These are phyloP conservation scores for Cladosporium sp. DNA, from an alignment of 2,329 filamentous ascomycete genomes.

Conservation along the genomic window DNA sequence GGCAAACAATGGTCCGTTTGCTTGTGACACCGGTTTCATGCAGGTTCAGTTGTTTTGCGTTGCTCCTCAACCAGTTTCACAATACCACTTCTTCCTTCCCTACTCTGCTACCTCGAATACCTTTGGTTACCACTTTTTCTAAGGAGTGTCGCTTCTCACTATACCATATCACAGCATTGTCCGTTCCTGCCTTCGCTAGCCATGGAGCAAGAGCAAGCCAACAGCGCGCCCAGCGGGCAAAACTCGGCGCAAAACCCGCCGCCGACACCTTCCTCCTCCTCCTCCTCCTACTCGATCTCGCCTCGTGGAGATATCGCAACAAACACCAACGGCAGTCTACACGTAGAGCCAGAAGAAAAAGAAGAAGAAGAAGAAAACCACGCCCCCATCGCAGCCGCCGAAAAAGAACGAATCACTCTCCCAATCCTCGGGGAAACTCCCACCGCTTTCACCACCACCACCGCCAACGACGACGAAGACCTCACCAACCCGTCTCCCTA, in stretches of 20 bases:
- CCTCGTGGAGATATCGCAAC: background rate
- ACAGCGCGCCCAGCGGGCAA: background rate
- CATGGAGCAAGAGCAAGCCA: constrained; percentile 12
- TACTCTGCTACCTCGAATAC: background rate
- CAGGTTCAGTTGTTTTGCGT: background rate
- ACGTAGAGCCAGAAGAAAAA: background rate
- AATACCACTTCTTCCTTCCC: background rate
- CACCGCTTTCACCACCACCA: background rate
- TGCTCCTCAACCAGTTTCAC: background rate
- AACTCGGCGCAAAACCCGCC: constrained; percentile 8
- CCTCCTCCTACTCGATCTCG: background rate
- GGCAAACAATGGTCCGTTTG: constrained; percentile 1
- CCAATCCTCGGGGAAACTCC: background rate
- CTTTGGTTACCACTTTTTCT: background rate
- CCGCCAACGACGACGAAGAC: background rate
- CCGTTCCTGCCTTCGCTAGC: background rate
- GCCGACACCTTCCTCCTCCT: constrained; percentile 9
- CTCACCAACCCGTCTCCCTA: background rate
- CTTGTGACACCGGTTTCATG: constrained; percentile 2
- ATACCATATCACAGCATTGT: background rate
- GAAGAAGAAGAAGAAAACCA: background rate
- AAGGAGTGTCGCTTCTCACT: no score
- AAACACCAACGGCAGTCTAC: background rate
- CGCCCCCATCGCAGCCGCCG: no score
- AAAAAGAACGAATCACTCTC: background rate